Evolutionary conservation across 1,139 yeast genomes (phyloP).

Genomic region (Zhuliangozyma blackwelliae): DNA sequence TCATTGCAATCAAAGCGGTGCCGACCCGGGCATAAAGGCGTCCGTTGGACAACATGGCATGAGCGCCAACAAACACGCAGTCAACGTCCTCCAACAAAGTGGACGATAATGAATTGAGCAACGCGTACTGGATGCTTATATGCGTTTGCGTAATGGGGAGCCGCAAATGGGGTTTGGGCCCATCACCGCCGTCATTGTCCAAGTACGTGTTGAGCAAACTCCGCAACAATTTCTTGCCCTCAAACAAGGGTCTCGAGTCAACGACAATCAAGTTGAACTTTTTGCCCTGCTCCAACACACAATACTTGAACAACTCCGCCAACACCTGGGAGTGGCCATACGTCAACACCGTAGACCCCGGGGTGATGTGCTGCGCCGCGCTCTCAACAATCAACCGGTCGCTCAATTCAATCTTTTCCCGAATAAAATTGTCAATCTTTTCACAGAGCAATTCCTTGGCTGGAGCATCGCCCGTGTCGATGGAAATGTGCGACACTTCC

Average conservation of each 20-base stretch:
- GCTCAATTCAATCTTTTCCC: slow-evolving; percentile 81
- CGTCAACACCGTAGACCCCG: slow-evolving; percentile 78
- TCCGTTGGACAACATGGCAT: slow-evolving; percentile 95
- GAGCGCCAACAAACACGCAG: slow-evolving; percentile 92
- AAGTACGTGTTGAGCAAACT: slow-evolving; percentile 43
- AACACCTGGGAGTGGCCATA: slow-evolving; percentile 88
- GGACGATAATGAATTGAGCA: slow-evolving; percentile 75
- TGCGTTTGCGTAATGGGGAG: slow-evolving; percentile 32
- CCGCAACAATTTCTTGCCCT: slow-evolving; percentile 75
- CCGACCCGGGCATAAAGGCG: slow-evolving; percentile 92
- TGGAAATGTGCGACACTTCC: slow-evolving; percentile 74
- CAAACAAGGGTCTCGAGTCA: slow-evolving; percentile 94
- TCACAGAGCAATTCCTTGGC: slow-evolving; percentile 68
- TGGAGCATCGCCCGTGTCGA: slow-evolving; percentile 65
- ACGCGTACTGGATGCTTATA: slow-evolving; percentile 53
- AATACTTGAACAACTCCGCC: slow-evolving; percentile 67
- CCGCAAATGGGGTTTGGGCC: slow-evolving; percentile 9
- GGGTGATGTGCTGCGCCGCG: slow-evolving; percentile 72
- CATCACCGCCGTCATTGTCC: slow-evolving; percentile 29
- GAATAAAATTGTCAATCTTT: slow-evolving; percentile 74
- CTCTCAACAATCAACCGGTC: slow-evolving; percentile 78
- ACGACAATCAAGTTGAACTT: slow-evolving; percentile 79
- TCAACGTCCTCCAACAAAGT: slow-evolving; percentile 77
- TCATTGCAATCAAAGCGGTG: slow-evolving; percentile 89
- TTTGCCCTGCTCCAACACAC: slow-evolving; percentile 58